Base-by-base conservation (phyloP, 345 rosid species). In the Noccaea caerulescens region DNA sequence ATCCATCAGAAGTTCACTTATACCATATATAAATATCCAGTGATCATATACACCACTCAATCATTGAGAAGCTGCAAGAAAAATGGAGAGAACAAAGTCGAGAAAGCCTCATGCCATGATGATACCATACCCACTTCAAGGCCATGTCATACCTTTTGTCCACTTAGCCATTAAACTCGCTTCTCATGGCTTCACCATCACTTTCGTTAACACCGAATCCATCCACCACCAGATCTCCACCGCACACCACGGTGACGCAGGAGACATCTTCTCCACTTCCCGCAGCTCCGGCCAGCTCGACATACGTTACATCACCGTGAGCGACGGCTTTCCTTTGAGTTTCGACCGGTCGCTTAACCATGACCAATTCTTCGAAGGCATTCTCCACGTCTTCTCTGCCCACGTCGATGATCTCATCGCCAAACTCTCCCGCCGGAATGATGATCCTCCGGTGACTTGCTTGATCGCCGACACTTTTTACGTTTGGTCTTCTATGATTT, bases 161-260 rank as follows among this genome's bases (percentile, higher is more conserved):
- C 79, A 84, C 50, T 79, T 88, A 10, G 94, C 94, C 69, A 36
- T 80, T 49, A 84, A 82, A 54, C 94, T 88, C 25, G 94, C 94
- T 16, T 84, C 89, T 3, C 84, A 66, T 10, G 94, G 91, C 71
- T 80, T 88, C 78, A 82, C 88, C 59, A 75, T 88, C 47, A 87
- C 90, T 79, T 87, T 84, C 77, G 77, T 87, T 72, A 85, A 85
- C 84, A 85, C 90, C n/a, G 81, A 81, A 5, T 72, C 69, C 68
- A 39, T 80, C 80, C 93, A 87, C 83, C 83, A 80, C 63, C 81
- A 82, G n/a, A 82, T 66, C 63, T 46, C 80, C 73, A 43, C 75
- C 72, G 67, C 76, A 30, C 69, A 63, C 32, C 69, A 58, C 5
- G 72, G 51, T 37, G 13, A 44, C 37, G 14, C 38, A 12, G 38